Evolutionary conservation across 805 yeast genomes (phyloP), one percentile per base, ranked within the genome.

Genomic region (Wickerhamomyces kurtzmanii): DNA sequence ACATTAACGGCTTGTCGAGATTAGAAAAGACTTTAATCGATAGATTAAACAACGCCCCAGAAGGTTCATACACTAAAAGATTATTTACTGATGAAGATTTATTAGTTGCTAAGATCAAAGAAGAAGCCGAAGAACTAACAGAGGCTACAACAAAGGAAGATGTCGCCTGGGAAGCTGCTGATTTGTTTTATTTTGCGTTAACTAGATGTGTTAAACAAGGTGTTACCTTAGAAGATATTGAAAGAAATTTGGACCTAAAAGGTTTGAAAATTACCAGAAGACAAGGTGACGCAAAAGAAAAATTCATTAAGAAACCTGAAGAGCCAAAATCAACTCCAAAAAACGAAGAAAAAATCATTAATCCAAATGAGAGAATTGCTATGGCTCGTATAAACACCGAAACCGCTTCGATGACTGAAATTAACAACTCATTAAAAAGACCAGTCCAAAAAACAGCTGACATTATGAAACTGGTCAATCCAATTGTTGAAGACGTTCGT

Each of bases 101-200:
- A 28, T 65, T 91, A 41, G 62, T 67, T 31, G 96, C 97, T 15
- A 84, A 91, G 63, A 78, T 91, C 57, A 74, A 75, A 53, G 98
- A 91, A 59, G 98, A 91, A 57, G 93, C 96, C 24, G 96, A 89
- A 46, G 98, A 91, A 55, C 70, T 91, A 37, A 74, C 86, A 18
- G 96, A 86, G 33, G 97, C 98, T 12, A 64, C 63, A 20, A 45
- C 62, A 5, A 66, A 66, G 43, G 69, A 68, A 2, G 79, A 89
- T 32, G 69, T 85, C 30, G 80, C 97, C 0, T 91, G 96, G 96
- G 98, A 91, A 59, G 89, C 94, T 29, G 98, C 98, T 7, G 98
- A 91, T 53, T 65, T 91, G 51, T 65, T 84, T 37, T 73, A 78
- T 49, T 83, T 83, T 44, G 79, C 89, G 10, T 46, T 78, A 51